These are phyloP conservation scores for Imleria badia DNA, from an alignment of 768 basidiomycete genomes.

Conservation along the genomic window DNA sequence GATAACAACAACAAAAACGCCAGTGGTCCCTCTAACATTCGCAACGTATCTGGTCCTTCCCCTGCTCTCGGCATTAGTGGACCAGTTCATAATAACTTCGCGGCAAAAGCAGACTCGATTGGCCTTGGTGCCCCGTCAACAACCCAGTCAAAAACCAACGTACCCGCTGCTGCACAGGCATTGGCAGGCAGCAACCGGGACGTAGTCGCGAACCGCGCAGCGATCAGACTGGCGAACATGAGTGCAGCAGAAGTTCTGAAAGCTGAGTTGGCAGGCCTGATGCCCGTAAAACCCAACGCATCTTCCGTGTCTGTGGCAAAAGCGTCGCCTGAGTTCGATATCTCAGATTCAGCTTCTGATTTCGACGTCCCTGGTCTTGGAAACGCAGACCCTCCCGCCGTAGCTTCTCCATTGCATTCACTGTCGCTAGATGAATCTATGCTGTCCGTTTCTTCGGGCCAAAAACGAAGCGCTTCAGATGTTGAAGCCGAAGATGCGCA, in stretches of 20 bases:
- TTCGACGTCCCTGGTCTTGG: conserved; percentile 36
- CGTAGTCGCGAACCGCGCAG: conserved; percentile 85
- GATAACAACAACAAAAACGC: conserved; percentile 42
- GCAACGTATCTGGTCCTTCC: conserved; percentile 31
- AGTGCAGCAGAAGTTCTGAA: conserved; percentile 93
- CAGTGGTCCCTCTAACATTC: conserved; percentile 40
- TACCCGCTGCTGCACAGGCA: conserved; percentile 64
- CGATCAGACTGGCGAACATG: conserved; percentile 95
- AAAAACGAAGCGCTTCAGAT: conserved; percentile 47
- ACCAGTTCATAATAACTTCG: conserved; percentile 57
- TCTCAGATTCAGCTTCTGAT: conserved; percentile 32
- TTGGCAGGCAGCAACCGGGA: conserved; percentile 86
- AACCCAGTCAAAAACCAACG: conserved; percentile 54
- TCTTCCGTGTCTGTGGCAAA: conserved; percentile 24
- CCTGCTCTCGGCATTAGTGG: conserved; percentile 29
- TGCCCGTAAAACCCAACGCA: conserved; percentile 40
- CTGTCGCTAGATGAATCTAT: conserved; percentile 22
- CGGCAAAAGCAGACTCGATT: conserved; percentile 74
- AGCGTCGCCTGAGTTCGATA: conserved; percentile 35
- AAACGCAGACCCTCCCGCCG: conserved; percentile 22
- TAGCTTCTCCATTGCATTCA: conserved; percentile 12
- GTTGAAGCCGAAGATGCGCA: conserved; percentile 43
- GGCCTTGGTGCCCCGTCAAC: conserved; percentile 68
- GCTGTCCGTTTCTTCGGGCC: conserved; percentile 22
- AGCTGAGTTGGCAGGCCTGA: conserved; percentile 72